Evolutionary conservation across 2,329 filamentous ascomycete genomes (phyloP).

Genomic region (Cercospora beticola): DNA sequence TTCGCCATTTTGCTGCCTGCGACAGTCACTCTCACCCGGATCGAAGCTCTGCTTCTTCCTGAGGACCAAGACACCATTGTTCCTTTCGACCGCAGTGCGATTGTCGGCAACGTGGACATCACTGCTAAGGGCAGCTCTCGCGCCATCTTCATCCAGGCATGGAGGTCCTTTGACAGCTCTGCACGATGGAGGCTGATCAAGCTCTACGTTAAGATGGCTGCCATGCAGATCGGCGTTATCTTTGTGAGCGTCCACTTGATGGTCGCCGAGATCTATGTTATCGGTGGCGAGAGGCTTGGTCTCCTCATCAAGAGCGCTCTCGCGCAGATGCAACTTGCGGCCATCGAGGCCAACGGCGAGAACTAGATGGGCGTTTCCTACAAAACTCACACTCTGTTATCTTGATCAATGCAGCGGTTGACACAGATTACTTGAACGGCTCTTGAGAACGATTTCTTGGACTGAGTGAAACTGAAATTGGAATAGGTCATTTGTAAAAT

Average conservation of each 20-base stretch:
- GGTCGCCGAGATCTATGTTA: constrained; percentile 33
- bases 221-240: constrained; percentile 45
- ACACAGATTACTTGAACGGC: not conserved
- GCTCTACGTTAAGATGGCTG: constrained; percentile 70
- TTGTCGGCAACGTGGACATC: constrained; percentile 68
- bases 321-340: constrained; percentile 31
- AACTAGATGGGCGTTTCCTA: not conserved
- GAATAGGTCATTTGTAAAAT: not conserved
- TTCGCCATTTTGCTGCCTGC: constrained; percentile 76
- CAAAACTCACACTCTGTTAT: not conserved
- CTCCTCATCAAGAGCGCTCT: constrained; percentile 29
- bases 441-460: not conserved
- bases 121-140: constrained; percentile 60
- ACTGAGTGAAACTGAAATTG: not conserved
- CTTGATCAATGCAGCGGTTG: not conserved
- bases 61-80: constrained; percentile 81
- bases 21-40: constrained; percentile 72
- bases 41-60: constrained; percentile 83
- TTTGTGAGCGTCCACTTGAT: constrained; percentile 32
- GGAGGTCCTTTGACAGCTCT: constrained; percentile 72
- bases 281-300: constrained; percentile 33
- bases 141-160: constrained; percentile 71
- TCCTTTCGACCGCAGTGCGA: constrained; percentile 81
- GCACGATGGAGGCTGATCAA: constrained; percentile 72
- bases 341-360: constrained; percentile 27